Percentiles rank a stretch among this genome's conserved stretches.
Conservation (phyloP, 2,329 filamentous ascomycete species). For the Fusarium haematococcum region DNA sequence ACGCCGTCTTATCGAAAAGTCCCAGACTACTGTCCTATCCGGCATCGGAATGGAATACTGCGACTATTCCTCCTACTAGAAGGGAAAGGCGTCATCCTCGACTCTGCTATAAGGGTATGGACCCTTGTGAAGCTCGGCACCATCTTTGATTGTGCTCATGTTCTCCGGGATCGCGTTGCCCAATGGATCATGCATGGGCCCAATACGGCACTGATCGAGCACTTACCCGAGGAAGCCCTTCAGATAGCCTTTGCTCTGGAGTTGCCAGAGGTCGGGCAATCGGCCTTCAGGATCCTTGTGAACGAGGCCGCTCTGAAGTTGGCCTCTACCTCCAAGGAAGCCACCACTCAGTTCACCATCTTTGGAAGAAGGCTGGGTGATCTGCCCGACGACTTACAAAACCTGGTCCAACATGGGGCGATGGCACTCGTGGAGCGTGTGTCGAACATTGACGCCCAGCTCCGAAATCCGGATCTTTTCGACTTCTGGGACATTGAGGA, state of each 20-base stretch:
- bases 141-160: conserved; percentile 63
- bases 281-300: conserved; percentile 71
- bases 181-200: conserved; percentile 68
- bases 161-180: conserved; percentile 62
- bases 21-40: conserved; percentile 71
- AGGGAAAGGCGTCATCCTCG: conserved; percentile 64
- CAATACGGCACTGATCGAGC: conserved; percentile 71
- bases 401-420: conserved; percentile 70
- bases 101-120: conserved; percentile 75
- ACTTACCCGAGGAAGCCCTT: conserved; percentile 71
- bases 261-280: conserved; percentile 56
- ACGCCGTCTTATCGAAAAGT: conserved; percentile 52
- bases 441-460: conserved; percentile 37
- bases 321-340: conserved; percentile 36
- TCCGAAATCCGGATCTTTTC: conserved; percentile 51
- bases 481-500: conserved; percentile 46
- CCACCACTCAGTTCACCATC: conserved; percentile 44
- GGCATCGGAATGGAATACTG: conserved; percentile 73
- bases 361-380: conserved; percentile 62
- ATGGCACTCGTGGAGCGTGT: conserved; percentile 64
- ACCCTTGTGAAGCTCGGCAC: conserved; percentile 73
- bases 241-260: conserved; percentile 65
- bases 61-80: conserved; percentile 70
- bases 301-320: conserved; percentile 69
- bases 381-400: conserved; percentile 65